Evolutionary conservation across 441 rosid species (phyloP), one percentile per base, ranked within the genome.

Genomic region (Populus hybrid): DNA sequence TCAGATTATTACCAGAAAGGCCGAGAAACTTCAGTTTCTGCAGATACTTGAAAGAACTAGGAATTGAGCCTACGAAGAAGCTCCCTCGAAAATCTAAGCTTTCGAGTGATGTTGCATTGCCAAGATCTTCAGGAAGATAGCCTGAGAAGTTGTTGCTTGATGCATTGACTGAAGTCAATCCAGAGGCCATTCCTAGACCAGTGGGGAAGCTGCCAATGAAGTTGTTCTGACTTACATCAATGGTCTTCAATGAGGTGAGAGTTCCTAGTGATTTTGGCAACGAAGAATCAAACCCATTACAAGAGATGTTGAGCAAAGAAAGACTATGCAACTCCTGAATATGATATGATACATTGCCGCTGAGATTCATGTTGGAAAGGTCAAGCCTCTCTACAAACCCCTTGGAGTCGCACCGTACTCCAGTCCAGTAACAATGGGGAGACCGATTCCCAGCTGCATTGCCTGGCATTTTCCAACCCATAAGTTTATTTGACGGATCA

Each of bases 81-180:
- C 93, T 90, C 77, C 98, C 98, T 83, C 97, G 86, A 74, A 95
- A 81, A 80, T 95, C 99, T 36, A 95, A 67, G 82, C 77, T 90
- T 80, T 88, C 90, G 10, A 95, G 90, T 10, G 77, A 38, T 4
- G 92, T 88, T 42, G 93, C 92, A 74, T 89, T 89, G 72, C 95
- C 91, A 26, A 95, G 92, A 87, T 95, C 99, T 77, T 87, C 93
- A 0, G 97, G 98, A 18, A 94, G 91, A 85, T 83, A 72, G 8
- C 99, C 98, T 0, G 88, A 89, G 77, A 95, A 94, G 82, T 90
- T 91, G 86, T 95, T 95, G 88, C 95, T 90, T 2, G 98, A 95
- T 4, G 92, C 97, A 66, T 92, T 95, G 76, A 95, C 88, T 75
- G 81, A 85, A 69, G 87, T 88, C 81, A 95, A 88, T 50, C 89